Evolutionary conservation across 2,329 filamentous ascomycete species (phyloP).

Genomic region (Hortaea sp.): DNA sequence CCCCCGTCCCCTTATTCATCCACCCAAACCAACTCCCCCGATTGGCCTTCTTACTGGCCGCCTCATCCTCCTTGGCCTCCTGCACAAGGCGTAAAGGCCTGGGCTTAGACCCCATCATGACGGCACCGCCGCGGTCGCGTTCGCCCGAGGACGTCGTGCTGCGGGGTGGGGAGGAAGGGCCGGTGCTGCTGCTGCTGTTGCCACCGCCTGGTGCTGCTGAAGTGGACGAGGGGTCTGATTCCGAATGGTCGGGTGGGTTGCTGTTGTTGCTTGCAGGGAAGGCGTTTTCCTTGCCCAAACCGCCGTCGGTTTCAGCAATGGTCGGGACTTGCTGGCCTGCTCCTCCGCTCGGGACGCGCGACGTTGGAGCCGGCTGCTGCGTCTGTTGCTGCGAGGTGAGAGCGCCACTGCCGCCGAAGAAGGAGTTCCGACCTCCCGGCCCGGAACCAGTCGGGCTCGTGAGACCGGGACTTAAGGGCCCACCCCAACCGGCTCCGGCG

Average conservation of each 20-base stretch:
- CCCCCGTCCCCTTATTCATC: constrained; percentile 22
- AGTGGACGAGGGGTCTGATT: constrained; percentile 6
- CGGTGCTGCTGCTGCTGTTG: constrained; percentile 12
- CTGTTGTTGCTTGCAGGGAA: constrained; percentile 18
- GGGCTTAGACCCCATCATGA: constrained; percentile 56
- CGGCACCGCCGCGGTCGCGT: constrained; percentile 24
- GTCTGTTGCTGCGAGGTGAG: too few species aligned
- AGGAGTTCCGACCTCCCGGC: constrained; percentile 41
- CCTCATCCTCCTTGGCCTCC: constrained; percentile 45
- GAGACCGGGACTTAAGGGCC: constrained; percentile 39
- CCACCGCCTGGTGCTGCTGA: constrained; percentile 10
- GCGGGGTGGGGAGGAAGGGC: constrained; percentile 45
- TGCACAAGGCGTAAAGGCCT: constrained; percentile 79
- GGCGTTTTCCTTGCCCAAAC: constrained; percentile 12
- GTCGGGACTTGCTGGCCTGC: too few species aligned
- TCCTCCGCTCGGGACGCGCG: too few species aligned
- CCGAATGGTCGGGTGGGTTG: background rate
- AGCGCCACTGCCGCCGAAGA: constrained; percentile 38
- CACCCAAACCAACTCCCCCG: constrained; percentile 39
- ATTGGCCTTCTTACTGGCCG: constrained; percentile 34
- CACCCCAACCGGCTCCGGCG: constrained; percentile 19
- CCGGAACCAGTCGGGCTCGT: constrained; percentile 38
- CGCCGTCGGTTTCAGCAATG: constrained; percentile 2
- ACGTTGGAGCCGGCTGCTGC: constrained; percentile 10
- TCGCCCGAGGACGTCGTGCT: constrained; percentile 38